Evolutionary conservation across 495 filamentous ascomycete genomes (phyloP), one percentile per base, ranked within the genome.

Genomic region (Penicillium lividum): DNA sequence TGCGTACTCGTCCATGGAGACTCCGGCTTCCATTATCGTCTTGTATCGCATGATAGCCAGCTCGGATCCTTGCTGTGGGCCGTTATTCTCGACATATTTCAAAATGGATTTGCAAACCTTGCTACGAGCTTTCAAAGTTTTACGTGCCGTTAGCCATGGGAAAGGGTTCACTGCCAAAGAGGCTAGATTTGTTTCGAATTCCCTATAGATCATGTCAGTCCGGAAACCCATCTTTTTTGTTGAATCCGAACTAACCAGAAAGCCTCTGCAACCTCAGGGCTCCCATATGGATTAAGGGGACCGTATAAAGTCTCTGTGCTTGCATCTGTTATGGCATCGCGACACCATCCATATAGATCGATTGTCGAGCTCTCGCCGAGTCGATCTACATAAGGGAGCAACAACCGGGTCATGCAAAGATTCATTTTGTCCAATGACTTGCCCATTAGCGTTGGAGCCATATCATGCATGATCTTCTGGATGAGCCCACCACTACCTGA

Each of bases 231-330:
- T 48, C 9, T 30, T 11, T 30, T 11, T 13, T 2, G 5, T 9
- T 55, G 29, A 33, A 9, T 36, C 3, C 8, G 8, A 34, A 48
- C 63, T 63, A 67, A 82, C 80, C 77, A 80, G 54, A 80, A 83
- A 0, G 70, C 75, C 13, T 80, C 68, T 42, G 59, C 60, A 16
- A 80, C 50, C 1, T 52, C 57, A 50, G 58, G 36, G n/a, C 79
- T 66, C 31, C 72, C 65, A 56, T 74, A 83, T 9, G 80, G 82
- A 58, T 82, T 84, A 57, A 70, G 42, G 1, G 73, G 74, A 0
- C 82, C 81, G 59, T 83, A 85, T 0, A 75, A 69, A 6, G 78
- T 63, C 15, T 75, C 64, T 0, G 79, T 82, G n/a, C 76, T 81
- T 3, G 81, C 80, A 28, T 66, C 59, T 1, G 76, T 81, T 9